Base-by-base conservation (phyloP, 805 yeast species). In the Nakazawaea ambrosiae region DNA sequence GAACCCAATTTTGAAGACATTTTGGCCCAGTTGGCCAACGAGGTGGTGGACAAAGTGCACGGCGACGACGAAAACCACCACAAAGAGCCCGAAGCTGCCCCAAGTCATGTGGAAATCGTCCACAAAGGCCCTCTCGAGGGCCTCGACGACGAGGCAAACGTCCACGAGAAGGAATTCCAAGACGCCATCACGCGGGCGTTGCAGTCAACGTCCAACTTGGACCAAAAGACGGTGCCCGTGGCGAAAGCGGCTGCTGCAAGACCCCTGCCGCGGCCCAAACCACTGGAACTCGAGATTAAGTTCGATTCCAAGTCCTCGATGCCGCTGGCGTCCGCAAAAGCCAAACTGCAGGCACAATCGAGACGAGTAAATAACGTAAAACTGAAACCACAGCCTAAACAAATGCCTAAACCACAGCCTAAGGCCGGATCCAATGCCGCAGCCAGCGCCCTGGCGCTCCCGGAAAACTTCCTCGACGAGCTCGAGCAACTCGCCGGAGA, bases 121-220 rank as follows among this genome's bases (percentile, higher is more conserved):
- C 38, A 3, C 35, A 32, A n/a, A 37, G 14, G 16, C 16, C 24
- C 24, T 10, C 10, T 10, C 7, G 24, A 22, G 7, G 24, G 24
- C 10, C 7, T 7, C 14, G 23, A 32, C 11, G 36, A 36, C 23
- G 24, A 20, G 6, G 35, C 19, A 5, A 31, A 25, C 8, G 40
- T 35, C 11, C 43, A 48, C 15, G 53, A 50, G 16, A 20, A 40
- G 14, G 51, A 46, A 9, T 34, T 49, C 31, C 34, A 41, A 12
- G 37, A 41, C 17, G 50, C 50, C 1, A 47, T 50, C 27, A 42
- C 47, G 3, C 42, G 44, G 23, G 51, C 51, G 1, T 29, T 50
- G 23, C 22, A 14, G n/a, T 23, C 37, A 3, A 36, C 31, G 4
- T 15, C 30, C 8, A 11, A 9, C 6, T 14, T 23, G 20, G 16